Conservation (phyloP, 371 early-diverging fungal genomes). For the Saksenaea oblongispora region DNA sequence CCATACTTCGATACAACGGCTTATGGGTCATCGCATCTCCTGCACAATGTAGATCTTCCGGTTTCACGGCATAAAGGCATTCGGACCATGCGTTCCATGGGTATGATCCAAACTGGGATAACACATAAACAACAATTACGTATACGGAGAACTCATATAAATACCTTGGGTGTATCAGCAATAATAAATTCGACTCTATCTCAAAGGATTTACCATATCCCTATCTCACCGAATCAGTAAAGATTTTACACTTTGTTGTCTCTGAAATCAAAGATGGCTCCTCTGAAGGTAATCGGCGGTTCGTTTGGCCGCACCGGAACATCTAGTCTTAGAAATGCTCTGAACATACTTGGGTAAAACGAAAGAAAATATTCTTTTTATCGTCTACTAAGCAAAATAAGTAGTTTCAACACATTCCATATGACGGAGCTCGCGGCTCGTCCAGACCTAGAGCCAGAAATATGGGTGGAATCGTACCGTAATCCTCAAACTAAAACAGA, state of each 20-base stretch:
- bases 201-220: too few species aligned
- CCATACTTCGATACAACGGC: too few species aligned
- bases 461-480: slow-evolving; percentile 4
- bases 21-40: too few species aligned
- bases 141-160: too few species aligned
- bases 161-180: too few species aligned
- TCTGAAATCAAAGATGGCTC: slow-evolving; percentile 7
- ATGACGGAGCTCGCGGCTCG: background rate
- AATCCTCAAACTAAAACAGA: slow-evolving; percentile 7
- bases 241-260: background rate
- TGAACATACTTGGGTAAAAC: slow-evolving; percentile 17
- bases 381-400: background rate
- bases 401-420: slow-evolving; percentile 12
- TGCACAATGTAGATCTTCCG: too few species aligned
- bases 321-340: slow-evolving; percentile 4
- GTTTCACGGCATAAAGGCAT: too few species aligned
- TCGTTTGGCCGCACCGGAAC: slow-evolving; percentile 15
- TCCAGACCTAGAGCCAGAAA: background rate
- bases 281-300: slow-evolving; percentile 13
- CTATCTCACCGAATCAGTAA: too few species aligned
- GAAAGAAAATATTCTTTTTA: background rate
- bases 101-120: too few species aligned
- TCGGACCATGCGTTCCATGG: too few species aligned
- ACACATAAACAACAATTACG: too few species aligned
- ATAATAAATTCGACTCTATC: too few species aligned